phyloP scores from a whole-genome alignment of 345 rosid species.

The Rhizophora mangle region DNA sequence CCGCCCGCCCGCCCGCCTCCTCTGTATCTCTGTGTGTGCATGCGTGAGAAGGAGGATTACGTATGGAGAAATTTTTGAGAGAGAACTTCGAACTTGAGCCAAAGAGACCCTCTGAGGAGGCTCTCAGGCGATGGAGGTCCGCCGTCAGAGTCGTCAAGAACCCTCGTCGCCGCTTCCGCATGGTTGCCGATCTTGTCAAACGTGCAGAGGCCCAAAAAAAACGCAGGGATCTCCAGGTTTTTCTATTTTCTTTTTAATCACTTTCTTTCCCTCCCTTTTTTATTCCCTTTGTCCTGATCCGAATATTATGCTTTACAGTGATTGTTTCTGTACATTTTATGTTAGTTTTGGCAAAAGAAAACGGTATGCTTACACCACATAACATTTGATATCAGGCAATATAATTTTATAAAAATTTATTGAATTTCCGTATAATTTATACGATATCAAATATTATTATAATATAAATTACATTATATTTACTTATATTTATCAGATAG shows the following conservation, averaged over 20 bases:
- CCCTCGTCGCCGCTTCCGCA: slow-evolving; percentile 32
- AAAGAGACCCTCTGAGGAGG: slow-evolving; percentile 29
- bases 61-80: slow-evolving; percentile 31
- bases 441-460: too few relatives aligned
- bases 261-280: not conserved
- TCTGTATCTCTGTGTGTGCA: not conserved
- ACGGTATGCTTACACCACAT: too few relatives aligned
- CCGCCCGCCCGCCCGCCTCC: accelerated
- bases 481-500: too few relatives aligned
- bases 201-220: slow-evolving; percentile 28
- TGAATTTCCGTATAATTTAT: too few relatives aligned
- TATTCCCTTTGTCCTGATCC: too few relatives aligned
- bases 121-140: slow-evolving; percentile 26
- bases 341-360: too few relatives aligned
- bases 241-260: too few relatives aligned
- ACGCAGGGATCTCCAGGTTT: slow-evolving; percentile 25
- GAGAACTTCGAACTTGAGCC: slow-evolving; percentile 29
- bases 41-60: not conserved
- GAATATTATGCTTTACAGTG: too few relatives aligned
- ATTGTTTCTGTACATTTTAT: too few relatives aligned
- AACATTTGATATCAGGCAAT: too few relatives aligned
- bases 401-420: too few relatives aligned
- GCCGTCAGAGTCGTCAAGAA: slow-evolving; percentile 31
- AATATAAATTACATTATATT: too few relatives aligned
- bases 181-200: slow-evolving; percentile 34